Conservation (phyloP, 78 protist species). For the Diacronema lutheri region DNA sequence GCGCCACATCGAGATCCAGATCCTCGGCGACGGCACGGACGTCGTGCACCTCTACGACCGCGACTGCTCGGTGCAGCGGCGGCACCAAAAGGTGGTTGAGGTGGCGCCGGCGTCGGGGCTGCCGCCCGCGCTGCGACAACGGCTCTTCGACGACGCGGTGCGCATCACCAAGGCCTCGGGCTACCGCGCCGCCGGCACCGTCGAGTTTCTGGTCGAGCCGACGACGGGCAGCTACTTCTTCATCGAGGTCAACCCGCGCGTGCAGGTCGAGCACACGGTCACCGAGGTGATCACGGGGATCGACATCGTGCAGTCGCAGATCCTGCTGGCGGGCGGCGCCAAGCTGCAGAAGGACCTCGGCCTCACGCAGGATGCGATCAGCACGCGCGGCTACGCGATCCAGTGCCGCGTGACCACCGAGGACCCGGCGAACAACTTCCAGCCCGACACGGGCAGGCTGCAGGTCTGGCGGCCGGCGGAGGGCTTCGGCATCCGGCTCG, state of each 20-base stretch:
- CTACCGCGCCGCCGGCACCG: conserved; percentile 63
- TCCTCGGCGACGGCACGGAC: conserved; percentile 28
- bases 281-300: conserved; percentile 65
- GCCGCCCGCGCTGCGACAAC: background rate
- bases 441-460: conserved; percentile 4
- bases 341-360: conserved; percentile 3
- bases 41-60: conserved; percentile 45
- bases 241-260: conserved; percentile 66
- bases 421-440: conserved; percentile 30
- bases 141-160: background rate
- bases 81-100: conserved; percentile 76
- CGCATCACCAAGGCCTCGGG: background rate
- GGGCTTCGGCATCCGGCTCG: conserved; percentile 64
- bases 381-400: background rate
- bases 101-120: conserved; percentile 38
- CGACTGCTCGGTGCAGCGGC: conserved; percentile 56
- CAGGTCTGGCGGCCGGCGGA: conserved; percentile 27
- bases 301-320: conserved; percentile 52
- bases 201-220: conserved; percentile 62
- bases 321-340: conserved; percentile 42
- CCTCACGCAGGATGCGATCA: conserved; percentile 27
- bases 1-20: conserved; percentile 69
- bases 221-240: conserved; percentile 35
- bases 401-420: conserved; percentile 63
- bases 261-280: conserved; percentile 81